These are phyloP conservation scores for Clausena lansium DNA, from an alignment of 345 rosid species.

Conservation along the genomic window DNA sequence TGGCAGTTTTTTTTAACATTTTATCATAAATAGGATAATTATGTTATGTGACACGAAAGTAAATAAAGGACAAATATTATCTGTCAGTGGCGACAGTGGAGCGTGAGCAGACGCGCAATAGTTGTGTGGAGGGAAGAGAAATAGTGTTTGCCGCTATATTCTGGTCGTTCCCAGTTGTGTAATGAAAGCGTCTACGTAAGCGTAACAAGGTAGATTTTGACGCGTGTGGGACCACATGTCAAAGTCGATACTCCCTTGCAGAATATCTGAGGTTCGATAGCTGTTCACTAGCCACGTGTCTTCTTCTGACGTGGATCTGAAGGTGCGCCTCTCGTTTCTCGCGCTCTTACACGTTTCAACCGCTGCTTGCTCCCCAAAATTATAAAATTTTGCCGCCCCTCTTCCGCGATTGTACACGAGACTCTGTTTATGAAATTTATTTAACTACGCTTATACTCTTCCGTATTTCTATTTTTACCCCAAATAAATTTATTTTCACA, in stretches of 20 bases:
- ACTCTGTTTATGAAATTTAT: neutral
- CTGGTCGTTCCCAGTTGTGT: conserved; percentile 17
- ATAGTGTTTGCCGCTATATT: neutral
- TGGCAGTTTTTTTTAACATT: no score
- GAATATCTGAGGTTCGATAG: conserved; percentile 26
- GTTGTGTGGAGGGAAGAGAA: neutral
- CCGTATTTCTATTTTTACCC: neutral
- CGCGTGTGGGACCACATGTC: conserved; percentile 35
- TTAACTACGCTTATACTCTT: neutral
- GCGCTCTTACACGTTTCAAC: conserved; percentile 22
- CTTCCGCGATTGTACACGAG: neutral
- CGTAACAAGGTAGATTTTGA: conserved; percentile 23
- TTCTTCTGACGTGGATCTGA: conserved; percentile 31
- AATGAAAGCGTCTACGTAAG: conserved; percentile 24
- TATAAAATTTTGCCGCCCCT: conserved; percentile 11
- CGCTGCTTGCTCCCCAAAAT: neutral
- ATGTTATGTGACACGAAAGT: no score
- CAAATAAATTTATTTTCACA: neutral
- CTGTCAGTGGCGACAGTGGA: neutral
- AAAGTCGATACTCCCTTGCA: conserved; percentile 9
- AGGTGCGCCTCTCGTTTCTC: conserved; percentile 7
- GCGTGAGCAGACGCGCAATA: conserved; percentile 5
- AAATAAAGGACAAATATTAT: no score
- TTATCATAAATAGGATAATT: no score
- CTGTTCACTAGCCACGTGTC: conserved; percentile 31